phyloP scores from a whole-genome alignment of 805 yeast species.

The Wickerhamia fluorescens region DNA sequence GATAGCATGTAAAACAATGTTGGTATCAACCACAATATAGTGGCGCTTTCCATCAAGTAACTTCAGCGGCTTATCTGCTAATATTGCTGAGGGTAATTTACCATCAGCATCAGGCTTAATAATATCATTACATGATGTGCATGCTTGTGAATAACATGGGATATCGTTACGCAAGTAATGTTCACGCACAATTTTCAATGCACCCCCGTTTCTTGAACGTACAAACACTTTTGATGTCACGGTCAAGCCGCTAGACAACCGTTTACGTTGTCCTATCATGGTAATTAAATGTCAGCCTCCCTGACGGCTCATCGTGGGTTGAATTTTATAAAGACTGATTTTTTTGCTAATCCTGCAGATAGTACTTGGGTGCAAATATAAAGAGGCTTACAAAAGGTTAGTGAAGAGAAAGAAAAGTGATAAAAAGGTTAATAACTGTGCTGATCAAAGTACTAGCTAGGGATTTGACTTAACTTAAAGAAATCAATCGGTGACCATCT shows the following conservation, averaged over 20 bases:
- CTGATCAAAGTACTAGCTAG: neutral
- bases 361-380: slow-evolving; percentile 1
- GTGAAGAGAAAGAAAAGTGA: neutral
- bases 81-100: slow-evolving; percentile 54
- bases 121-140: slow-evolving; percentile 52
- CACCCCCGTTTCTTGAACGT: slow-evolving; percentile 82
- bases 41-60: slow-evolving; percentile 54
- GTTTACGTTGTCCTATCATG: slow-evolving; percentile 22
- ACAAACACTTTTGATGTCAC: slow-evolving; percentile 89
- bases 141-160: slow-evolving; percentile 76
- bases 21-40: slow-evolving; percentile 81
- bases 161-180: slow-evolving; percentile 90
- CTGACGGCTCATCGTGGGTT: neutral
- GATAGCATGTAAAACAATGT: slow-evolving; percentile 79
- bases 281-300: neutral
- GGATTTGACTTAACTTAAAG: too few species aligned
- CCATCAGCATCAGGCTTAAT: slow-evolving; percentile 62
- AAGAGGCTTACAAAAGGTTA: neutral
- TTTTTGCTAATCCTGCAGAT: neutral
- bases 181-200: slow-evolving; percentile 86
- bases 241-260: slow-evolving; percentile 38
- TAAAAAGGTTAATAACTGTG: neutral
- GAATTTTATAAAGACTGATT: neutral
- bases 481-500: too few species aligned
- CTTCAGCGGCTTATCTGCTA: slow-evolving; percentile 54